Conservation (phyloP, 169 alveolate species). For the Plasmodium relictum region DNA sequence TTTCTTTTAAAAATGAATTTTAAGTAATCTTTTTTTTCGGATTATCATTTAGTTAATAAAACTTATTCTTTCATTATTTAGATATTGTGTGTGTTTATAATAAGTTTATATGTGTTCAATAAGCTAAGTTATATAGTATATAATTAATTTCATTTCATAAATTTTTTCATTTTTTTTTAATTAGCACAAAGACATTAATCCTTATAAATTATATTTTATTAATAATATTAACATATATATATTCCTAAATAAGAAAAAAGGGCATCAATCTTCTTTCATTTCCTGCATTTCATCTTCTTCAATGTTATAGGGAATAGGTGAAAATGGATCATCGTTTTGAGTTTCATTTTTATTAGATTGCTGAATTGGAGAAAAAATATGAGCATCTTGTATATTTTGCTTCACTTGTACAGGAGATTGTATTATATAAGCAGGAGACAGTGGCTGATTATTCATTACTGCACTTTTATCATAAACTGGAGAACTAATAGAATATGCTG, state of each 20-base stretch:
- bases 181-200: neutral
- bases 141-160: neutral
- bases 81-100: too few relatives aligned
- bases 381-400: conserved; percentile 34
- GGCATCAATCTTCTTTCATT: conserved; percentile 15
- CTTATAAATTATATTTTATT: conserved; percentile 27
- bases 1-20: too few relatives aligned
- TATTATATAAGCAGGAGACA: conserved; percentile 67
- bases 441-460: conserved; percentile 26
- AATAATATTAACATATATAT: neutral
- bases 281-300: conserved; percentile 76
- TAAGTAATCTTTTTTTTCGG: too few relatives aligned
- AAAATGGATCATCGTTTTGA: conserved; percentile 75
- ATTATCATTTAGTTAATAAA: too few relatives aligned
- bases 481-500: conserved; percentile 89
- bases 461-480: conserved; percentile 82
- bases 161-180: neutral
- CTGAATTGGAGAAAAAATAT: conserved; percentile 69
- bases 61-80: too few relatives aligned
- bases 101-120: neutral
- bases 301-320: conserved; percentile 69
- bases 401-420: conserved; percentile 72
- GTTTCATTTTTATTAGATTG: conserved; percentile 29
- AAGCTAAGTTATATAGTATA: neutral
- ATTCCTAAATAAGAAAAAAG: neutral